Evolutionary conservation across 805 yeast species (phyloP), one percentile per base, ranked within the genome.

Genomic region (Naumovozyma dairenensis): DNA sequence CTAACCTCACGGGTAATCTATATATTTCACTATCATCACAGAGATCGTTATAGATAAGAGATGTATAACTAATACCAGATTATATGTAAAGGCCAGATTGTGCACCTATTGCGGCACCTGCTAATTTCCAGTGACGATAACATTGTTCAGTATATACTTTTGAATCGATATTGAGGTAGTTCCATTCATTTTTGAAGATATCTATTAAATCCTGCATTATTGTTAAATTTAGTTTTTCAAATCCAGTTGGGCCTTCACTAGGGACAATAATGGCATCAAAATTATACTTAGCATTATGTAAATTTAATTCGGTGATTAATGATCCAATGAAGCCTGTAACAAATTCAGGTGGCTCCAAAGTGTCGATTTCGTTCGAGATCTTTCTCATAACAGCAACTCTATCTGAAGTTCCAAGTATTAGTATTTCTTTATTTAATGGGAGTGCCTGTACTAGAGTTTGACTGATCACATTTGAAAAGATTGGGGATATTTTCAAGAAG

Each of bases 191-290:
- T 5, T 34, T 32, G 13, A 46, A 42, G 13, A 38, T 16, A 28
- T 45, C 50, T 29, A 53, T 45, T 31, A 57, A 28, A n/a, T 47
- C 45, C 20, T 53, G 49, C 46, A 58, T 50, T 3, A 49, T 36
- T 2, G 37, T 40, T 16, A 45, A 18, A 4, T 53, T 67, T 7
- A 73, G 51, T 43, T 70, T 74, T 42, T 76, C 81, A 49, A 61
- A 73, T 2, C 79, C 80, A 2, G 68, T 60, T 15, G 72, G 76
- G 4, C 83, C 83, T 53, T 76, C 82, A 27, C 80, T 67, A 39
- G 74, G 73, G 29, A 55, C 39, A 33, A 53, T 24, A 37, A 42
- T 6, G 21, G 51, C 39, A 26, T 35, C 21, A 40, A 45, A 37
- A 3, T 38, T 31, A 16, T 37, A 24, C n/a, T 42, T 7, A 21